Conservation (phyloP, 2,329 filamentous ascomycete genomes). For the Volutella citrinella region DNA sequence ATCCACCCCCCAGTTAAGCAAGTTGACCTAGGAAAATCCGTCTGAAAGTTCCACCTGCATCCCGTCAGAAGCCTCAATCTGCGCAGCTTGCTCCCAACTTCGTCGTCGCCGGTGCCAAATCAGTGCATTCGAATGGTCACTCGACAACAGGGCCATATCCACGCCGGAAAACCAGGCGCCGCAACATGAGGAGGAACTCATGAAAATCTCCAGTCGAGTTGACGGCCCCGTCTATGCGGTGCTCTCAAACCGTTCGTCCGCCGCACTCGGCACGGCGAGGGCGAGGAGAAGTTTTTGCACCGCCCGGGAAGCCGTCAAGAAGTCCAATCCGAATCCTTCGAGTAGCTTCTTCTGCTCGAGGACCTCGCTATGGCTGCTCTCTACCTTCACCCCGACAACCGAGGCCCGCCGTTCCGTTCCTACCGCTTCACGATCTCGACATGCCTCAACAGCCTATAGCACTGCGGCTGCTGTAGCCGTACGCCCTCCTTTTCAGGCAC, state of each 20-base stretch:
- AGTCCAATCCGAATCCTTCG: constrained; percentile 6
- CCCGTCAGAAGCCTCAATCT: constrained; percentile 13
- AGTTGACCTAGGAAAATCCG: constrained; percentile 24
- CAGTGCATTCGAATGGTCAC: too few relatives aligned
- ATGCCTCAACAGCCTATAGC: constrained; percentile 23
- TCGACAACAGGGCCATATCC: too few relatives aligned
- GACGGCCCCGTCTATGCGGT: constrained; percentile 59
- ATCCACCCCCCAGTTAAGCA: constrained; percentile 14
- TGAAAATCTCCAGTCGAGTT: constrained; percentile 59
- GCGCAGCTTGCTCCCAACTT: constrained; percentile 16
- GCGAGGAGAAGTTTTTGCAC: constrained; percentile 25
- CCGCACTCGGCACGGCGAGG: constrained; percentile 22
- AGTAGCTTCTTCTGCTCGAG: constrained; percentile 26
- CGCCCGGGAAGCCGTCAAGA: constrained; percentile 14
- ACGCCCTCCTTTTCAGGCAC: constrained; percentile 8
- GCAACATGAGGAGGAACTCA: constrained; percentile 54
- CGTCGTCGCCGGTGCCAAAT: too few relatives aligned
- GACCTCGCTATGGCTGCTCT: constrained; percentile 39
- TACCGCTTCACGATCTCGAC: constrained; percentile 15
- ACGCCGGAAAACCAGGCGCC: too few relatives aligned
- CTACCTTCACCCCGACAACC: constrained; percentile 35
- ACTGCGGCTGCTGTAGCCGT: constrained; percentile 20
- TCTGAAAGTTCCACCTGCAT: constrained; percentile 18
- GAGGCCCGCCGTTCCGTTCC: constrained; percentile 16
- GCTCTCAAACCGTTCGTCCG: constrained; percentile 44